Base-by-base conservation (phyloP, 176 grass and related monocot genomes). In the Triticum monococcum region DNA sequence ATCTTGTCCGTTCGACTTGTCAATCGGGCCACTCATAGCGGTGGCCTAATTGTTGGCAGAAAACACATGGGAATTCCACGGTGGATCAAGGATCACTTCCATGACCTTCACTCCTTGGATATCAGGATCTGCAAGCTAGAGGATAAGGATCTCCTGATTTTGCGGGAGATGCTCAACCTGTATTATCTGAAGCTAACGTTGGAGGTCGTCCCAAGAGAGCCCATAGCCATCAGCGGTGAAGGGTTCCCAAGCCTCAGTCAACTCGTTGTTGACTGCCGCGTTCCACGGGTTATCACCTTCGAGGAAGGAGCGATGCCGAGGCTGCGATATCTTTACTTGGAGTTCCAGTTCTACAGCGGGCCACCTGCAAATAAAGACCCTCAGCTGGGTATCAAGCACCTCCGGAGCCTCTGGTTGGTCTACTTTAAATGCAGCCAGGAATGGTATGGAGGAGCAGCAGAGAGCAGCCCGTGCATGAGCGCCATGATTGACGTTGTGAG, bases 311-410 rank as follows among this genome's bases (percentile, higher is more conserved):
- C 60, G 0, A 25, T 63, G 60, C 60, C 9, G 60, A 0, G 0
- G 3, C 9, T 63, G n/a, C 0, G 0, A 0, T 0, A 0, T 0
- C 9, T 25, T 0, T 0, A 0, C 0, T 63, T 83, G 0, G 13
- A 7, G 18, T 72, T 41, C 33, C 71, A 40, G 81, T 83, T 72
- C 67, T 61, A 72, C 50, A 9, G 12, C 0, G 67, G 67, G 4
- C 20, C 2, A 2, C 12, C 38, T 50, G 16, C 64, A 30, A 82
- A 20, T 9, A 2, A 8, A 8, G 2, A 25, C 4, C 43, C 22
- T 26, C 50, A 0, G 14, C 2, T 38, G 37, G 37, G 37, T 38
- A 38, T 38, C 37, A 38, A 38, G 1, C 37, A 38, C 37, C 8
- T 38, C 37, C 37, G 8, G 6, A 0, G 0, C 8, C 37, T 38